Percentiles rank a stretch among this genome's conserved stretches.
phyloP scores from a whole-genome alignment of 108 stramenopile species.

The Cyclotella cryptica region DNA sequence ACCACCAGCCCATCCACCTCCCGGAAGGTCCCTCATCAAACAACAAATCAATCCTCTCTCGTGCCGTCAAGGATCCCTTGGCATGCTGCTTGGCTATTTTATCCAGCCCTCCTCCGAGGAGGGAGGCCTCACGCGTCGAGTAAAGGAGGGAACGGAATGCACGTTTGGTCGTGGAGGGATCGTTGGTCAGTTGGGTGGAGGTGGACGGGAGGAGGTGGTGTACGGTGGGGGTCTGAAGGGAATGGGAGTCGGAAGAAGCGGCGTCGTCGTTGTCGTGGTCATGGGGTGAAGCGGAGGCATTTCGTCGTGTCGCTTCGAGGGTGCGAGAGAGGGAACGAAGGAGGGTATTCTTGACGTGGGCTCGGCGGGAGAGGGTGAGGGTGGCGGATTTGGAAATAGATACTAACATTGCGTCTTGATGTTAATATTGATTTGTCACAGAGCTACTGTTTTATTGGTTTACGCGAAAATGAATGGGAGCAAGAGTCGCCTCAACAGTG shows the following conservation, averaged over 20 bases:
- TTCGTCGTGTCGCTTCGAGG: neutral
- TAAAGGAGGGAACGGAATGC: slow-evolving; percentile 79
- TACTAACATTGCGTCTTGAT: neutral
- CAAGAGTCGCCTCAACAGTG: too few relatives aligned
- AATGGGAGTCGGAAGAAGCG: too few relatives aligned
- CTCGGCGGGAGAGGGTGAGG: neutral
- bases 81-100: slow-evolving; percentile 91
- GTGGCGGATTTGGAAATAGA: neutral
- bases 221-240: neutral
- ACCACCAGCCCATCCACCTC: slow-evolving; percentile 96
- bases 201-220: slow-evolving; percentile 42
- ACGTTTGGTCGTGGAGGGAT: slow-evolving; percentile 80
- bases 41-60: slow-evolving; percentile 93
- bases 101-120: slow-evolving; percentile 88
- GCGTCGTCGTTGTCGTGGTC: too few relatives aligned
- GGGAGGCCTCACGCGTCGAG: slow-evolving; percentile 60
- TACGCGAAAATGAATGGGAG: neutral
- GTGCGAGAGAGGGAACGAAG: neutral
- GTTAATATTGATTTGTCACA: neutral
- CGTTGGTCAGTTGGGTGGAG: slow-evolving; percentile 12
- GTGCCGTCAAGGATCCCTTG: slow-evolving; percentile 96
- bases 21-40: slow-evolving; percentile 93
- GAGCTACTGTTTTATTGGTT: neutral
- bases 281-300: neutral
- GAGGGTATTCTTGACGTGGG: neutral